phyloP scores from a whole-genome alignment of 1,284 basidiomycete genomes.

The Ceratobasidium sp. region DNA sequence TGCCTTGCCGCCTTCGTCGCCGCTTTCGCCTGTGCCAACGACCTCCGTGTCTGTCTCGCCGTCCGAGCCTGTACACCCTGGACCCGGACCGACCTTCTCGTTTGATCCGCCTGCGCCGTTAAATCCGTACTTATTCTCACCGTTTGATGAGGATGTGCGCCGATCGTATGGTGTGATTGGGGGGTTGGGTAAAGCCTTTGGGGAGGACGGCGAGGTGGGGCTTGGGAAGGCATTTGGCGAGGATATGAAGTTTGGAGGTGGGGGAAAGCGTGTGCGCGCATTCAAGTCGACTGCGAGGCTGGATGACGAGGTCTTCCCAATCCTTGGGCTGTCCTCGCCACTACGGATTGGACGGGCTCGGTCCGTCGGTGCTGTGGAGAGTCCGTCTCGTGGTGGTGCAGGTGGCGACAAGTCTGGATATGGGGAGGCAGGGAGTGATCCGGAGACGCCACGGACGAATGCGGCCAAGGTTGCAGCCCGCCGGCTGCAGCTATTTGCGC shows the following conservation, averaged over 20 bases:
- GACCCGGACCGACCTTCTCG: slow-evolving; percentile 35
- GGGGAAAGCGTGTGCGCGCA: slow-evolving; percentile 31
- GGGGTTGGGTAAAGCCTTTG: slow-evolving; percentile 38
- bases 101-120: slow-evolving; percentile 10
- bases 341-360: slow-evolving; percentile 21
- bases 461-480: slow-evolving; percentile 41
- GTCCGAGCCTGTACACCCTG: slow-evolving; percentile 31
- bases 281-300: slow-evolving; percentile 36
- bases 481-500: slow-evolving; percentile 36
- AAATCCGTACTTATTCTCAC: slow-evolving; percentile 31
- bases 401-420: background rate
- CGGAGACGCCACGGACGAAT: slow-evolving; percentile 36
- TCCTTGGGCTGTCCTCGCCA: slow-evolving; percentile 28
- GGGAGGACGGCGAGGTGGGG: slow-evolving; percentile 22
- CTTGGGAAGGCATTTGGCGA: background rate
- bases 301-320: slow-evolving; percentile 29
- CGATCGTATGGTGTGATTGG: slow-evolving; percentile 35
- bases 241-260: slow-evolving; percentile 5
- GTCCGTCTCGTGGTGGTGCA: slow-evolving; percentile 14
- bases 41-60: slow-evolving; percentile 33
- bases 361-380: slow-evolving; percentile 22
- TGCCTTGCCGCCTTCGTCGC: slow-evolving; percentile 32
- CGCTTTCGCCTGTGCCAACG: slow-evolving; percentile 34
- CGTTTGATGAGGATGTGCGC: slow-evolving; percentile 34
- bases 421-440: slow-evolving; percentile 36